Percentiles rank a stretch among this genome's conserved stretches.
These are phyloP conservation scores for Xylariaceae sp. DNA, from an alignment of 2,329 filamentous ascomycete species.

Conservation along the genomic window DNA sequence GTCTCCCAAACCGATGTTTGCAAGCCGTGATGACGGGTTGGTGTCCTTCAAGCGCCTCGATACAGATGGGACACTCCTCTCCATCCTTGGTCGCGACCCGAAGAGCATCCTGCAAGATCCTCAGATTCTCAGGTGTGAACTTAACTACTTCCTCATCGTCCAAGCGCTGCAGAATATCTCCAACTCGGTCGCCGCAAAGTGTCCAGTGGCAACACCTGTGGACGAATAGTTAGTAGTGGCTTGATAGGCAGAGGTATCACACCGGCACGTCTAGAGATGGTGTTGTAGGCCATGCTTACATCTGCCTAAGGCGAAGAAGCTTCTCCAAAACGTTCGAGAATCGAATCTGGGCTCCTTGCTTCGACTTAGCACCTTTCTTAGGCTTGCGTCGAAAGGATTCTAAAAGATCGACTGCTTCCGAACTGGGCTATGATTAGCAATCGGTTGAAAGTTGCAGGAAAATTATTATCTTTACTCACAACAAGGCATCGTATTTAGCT, in stretches of 20 bases:
- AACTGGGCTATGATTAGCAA: constrained; percentile 44
- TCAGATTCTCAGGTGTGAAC: constrained; percentile 71
- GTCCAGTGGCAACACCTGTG: constrained; percentile 83
- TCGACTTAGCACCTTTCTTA: constrained; percentile 43
- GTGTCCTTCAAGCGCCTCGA: constrained; percentile 63
- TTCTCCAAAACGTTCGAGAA: constrained; percentile 81
- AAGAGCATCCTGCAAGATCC: constrained; percentile 73
- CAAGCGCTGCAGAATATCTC: constrained; percentile 69
- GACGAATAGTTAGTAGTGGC: constrained; percentile 19
- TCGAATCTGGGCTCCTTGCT: constrained; percentile 7
- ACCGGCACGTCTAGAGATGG: constrained; percentile 19
- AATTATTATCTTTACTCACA: constrained; percentile 51
- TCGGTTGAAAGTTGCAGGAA: background rate
- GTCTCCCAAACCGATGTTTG: constrained; percentile 76
- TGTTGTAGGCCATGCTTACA: constrained; percentile 44
- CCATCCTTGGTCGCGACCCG: constrained; percentile 77
- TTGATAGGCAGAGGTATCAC: constrained; percentile 28
- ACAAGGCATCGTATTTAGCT: constrained; percentile 74
- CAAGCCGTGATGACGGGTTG: constrained; percentile 82
- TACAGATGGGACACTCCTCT: constrained; percentile 82
- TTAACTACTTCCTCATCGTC: constrained; percentile 69
- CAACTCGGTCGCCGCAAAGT: constrained; percentile 74
- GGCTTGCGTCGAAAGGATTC: constrained; percentile 57
- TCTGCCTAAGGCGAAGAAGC: constrained; percentile 79
- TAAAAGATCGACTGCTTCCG: constrained; percentile 74